A percentile compares a stretch with the other conserved stretches of the same genome.
phyloP scores from a whole-genome alignment of 2,329 filamentous ascomycete species.

The Arthrocladium fulminans region DNA sequence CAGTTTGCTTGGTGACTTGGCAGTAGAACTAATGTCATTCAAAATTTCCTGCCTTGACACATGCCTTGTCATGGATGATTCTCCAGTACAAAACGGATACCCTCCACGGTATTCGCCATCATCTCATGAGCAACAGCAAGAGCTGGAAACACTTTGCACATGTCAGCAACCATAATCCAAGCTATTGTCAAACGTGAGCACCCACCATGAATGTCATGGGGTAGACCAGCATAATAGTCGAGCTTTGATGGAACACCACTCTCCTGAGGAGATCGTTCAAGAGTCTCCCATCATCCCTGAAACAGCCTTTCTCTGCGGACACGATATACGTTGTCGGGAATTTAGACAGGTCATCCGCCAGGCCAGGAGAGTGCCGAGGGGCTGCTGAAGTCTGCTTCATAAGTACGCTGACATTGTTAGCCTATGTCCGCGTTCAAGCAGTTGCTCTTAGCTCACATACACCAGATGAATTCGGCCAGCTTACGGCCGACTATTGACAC shows the following conservation, averaged over 20 bases:
- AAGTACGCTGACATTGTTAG: slow-evolving; percentile 12
- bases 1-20: too few relatives aligned
- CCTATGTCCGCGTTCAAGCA: background rate
- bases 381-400: slow-evolving; percentile 15
- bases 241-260: slow-evolving; percentile 38
- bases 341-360: slow-evolving; percentile 16
- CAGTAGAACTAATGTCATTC: too few relatives aligned
- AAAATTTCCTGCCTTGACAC: too few relatives aligned
- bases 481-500: slow-evolving; percentile 13
- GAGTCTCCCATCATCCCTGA: slow-evolving; percentile 45
- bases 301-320: slow-evolving; percentile 22
- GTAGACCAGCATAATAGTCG: slow-evolving; percentile 37
- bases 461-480: slow-evolving; percentile 18
- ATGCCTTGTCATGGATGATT: too few relatives aligned
- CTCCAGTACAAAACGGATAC: slow-evolving; percentile 15
- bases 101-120: slow-evolving; percentile 18
- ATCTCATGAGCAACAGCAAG: slow-evolving; percentile 14
- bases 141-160: slow-evolving; percentile 10
- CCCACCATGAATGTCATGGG: slow-evolving; percentile 29
- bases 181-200: background rate
- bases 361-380: slow-evolving; percentile 14
- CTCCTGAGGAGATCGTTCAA: slow-evolving; percentile 41
- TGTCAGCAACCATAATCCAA: background rate
- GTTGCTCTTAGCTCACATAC: slow-evolving; percentile 13
- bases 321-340: slow-evolving; percentile 18